Conservation (phyloP, 306 rosid genomes). For the Sphenostylis stenocarpa region DNA sequence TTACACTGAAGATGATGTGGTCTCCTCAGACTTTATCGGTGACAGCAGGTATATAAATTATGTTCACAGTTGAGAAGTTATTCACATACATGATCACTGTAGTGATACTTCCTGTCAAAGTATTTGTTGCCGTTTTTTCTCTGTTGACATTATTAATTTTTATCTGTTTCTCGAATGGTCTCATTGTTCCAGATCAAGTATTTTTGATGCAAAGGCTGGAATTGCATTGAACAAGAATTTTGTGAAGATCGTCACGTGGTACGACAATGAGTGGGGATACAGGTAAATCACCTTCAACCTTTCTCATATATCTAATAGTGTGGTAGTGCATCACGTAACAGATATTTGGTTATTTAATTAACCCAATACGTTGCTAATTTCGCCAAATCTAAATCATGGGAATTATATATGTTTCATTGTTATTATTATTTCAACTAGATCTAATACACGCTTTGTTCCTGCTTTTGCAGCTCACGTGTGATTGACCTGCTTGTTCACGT, state of each 20-base stretch:
- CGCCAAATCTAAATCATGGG: background rate
- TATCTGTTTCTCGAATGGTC: background rate
- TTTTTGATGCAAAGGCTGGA: constrained; percentile 81
- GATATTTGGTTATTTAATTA: background rate
- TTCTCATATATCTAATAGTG: background rate
- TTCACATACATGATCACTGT: background rate
- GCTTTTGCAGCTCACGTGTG: constrained; percentile 64
- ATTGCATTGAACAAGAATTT: constrained; percentile 57
- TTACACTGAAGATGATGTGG: constrained; percentile 73
- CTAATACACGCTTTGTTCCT: constrained; percentile 12
- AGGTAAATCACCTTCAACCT: constrained; percentile 42
- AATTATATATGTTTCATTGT: background rate
- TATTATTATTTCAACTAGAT: background rate
- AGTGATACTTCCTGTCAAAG: background rate
- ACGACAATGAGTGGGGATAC: constrained; percentile 83
- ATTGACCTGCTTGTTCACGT: constrained; percentile 58
- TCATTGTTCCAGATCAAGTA: constrained; percentile 58
- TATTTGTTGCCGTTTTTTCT: background rate
- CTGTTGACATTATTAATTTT: background rate
- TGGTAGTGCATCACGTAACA: background rate
- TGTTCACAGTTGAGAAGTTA: background rate
- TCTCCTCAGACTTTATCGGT: constrained; percentile 68
- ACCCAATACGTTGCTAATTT: background rate
- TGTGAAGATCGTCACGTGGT: constrained; percentile 68
- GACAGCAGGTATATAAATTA: constrained; percentile 60